These are phyloP conservation scores for Cytospora mali DNA, from an alignment of 2,329 filamentous ascomycete genomes.

Conservation along the genomic window DNA sequence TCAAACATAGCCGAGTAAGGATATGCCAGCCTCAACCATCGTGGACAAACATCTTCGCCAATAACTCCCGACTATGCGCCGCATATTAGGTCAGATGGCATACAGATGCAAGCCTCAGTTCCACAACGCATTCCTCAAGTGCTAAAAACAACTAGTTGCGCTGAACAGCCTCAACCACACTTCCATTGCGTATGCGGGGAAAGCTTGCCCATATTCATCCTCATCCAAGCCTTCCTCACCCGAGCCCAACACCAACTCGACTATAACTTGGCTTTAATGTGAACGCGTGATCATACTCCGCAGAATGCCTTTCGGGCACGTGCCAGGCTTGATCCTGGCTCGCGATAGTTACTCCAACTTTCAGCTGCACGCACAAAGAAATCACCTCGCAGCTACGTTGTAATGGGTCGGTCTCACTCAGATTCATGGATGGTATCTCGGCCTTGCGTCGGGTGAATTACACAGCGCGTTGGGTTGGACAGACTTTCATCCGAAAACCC, in stretches of 20 bases:
- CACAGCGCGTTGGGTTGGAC: background rate
- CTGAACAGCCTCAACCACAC: background rate
- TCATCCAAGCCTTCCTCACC: background rate
- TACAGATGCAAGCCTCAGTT: constrained; percentile 3
- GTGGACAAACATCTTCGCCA: background rate
- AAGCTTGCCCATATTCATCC: background rate
- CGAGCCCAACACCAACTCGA: background rate
- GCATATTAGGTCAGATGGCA: constrained; percentile 8
- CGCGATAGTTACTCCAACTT: constrained; percentile 6
- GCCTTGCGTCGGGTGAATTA: background rate
- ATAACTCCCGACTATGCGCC: background rate
- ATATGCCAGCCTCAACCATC: background rate
- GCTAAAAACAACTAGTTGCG: background rate
- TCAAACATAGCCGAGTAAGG: background rate
- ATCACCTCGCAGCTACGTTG: constrained; percentile 1
- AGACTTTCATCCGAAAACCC: constrained; percentile 3
- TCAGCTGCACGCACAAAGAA: constrained; percentile 6
- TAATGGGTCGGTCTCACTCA: background rate
- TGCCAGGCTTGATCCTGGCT: constrained; percentile 10
- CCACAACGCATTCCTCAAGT: background rate
- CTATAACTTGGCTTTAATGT: background rate
- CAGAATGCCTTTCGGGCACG: background rate
- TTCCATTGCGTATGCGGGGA: constrained; percentile 9
- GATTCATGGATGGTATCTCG: background rate
- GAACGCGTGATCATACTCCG: constrained; percentile 1